Conservation (phyloP, 208 protist species). For the Wallacemonas sp. region DNA sequence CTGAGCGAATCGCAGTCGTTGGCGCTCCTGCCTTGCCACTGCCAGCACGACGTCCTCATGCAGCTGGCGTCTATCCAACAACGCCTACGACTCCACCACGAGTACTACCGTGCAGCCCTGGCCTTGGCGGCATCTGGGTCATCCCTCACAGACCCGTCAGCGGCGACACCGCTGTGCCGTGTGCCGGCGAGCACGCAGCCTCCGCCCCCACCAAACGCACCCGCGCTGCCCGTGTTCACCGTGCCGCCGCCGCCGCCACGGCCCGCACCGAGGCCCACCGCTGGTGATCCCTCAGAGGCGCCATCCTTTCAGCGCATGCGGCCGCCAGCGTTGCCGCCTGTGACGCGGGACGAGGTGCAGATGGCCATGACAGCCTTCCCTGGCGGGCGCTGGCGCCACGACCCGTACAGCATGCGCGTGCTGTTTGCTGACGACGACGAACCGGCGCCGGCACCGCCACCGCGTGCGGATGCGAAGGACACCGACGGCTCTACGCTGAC, state of each 20-base stretch:
- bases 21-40: too few species aligned
- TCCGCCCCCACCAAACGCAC: too few species aligned
- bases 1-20: too few species aligned
- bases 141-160: too few species aligned
- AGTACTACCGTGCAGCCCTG: neutral
- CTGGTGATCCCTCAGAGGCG: too few species aligned
- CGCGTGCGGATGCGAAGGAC: neutral
- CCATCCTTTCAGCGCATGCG: too few species aligned
- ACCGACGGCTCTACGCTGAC: too few species aligned
- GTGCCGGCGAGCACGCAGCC: too few species aligned
- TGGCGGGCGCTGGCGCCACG: slow-evolving; percentile 62
- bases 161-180: too few species aligned
- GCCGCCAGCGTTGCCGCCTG: neutral
- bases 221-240: too few species aligned
- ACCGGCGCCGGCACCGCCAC: neutral
- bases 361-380: slow-evolving; percentile 18
- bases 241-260: too few species aligned
- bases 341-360: neutral
- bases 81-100: neutral
- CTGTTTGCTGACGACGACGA: neutral
- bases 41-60: neutral
- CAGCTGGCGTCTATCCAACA: neutral
- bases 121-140: neutral
- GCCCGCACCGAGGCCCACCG: too few species aligned
- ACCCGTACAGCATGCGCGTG: slow-evolving; percentile 62